phyloP scores from a whole-genome alignment of 2,329 filamentous ascomycete species.

The Xylariaceae sp. region DNA sequence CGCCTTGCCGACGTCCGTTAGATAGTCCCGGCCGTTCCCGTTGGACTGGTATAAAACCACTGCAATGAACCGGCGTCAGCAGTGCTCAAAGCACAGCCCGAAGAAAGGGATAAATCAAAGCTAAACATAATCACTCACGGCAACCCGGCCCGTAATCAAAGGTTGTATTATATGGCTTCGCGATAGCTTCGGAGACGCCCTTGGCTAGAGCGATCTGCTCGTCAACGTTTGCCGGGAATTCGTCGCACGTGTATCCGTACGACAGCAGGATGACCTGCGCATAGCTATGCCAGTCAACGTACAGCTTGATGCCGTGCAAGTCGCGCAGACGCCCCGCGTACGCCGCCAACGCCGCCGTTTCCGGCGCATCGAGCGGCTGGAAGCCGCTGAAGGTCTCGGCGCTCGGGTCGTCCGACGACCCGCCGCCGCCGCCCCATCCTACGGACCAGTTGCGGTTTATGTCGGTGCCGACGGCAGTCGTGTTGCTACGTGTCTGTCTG shows the following conservation, averaged over 20 bases:
- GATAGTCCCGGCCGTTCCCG: conserved; percentile 28
- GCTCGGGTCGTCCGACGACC: conserved; percentile 45
- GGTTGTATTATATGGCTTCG: conserved; percentile 30
- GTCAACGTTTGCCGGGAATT: conserved; percentile 39
- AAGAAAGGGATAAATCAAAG: not conserved
- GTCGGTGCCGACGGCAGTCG: conserved; percentile 46
- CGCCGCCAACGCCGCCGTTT: conserved; percentile 45
- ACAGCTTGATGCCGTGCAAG: conserved; percentile 47
- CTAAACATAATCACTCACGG: conserved; percentile 3
- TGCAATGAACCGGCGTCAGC: not conserved
- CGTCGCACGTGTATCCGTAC: conserved; percentile 53
- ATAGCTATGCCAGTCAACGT: conserved; percentile 59
- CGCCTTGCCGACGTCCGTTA: conserved; percentile 28
- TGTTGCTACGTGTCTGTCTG: conserved; percentile 38
- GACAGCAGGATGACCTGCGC: conserved; percentile 51
- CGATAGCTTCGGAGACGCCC: conserved; percentile 30
- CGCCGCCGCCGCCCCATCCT: conserved; percentile 40
- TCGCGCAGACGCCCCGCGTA: conserved; percentile 42
- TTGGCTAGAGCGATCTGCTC: conserved; percentile 42
- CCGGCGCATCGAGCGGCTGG: conserved; percentile 42
- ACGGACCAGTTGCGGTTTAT: conserved; percentile 53
- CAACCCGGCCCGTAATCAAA: conserved; percentile 29
- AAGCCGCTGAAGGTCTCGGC: conserved; percentile 42
- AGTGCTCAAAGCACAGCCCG: not conserved
- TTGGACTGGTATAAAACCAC: conserved; percentile 30